Evolutionary conservation across 257 asterid species (phyloP).

Genomic region (Capsicum pubescens): DNA sequence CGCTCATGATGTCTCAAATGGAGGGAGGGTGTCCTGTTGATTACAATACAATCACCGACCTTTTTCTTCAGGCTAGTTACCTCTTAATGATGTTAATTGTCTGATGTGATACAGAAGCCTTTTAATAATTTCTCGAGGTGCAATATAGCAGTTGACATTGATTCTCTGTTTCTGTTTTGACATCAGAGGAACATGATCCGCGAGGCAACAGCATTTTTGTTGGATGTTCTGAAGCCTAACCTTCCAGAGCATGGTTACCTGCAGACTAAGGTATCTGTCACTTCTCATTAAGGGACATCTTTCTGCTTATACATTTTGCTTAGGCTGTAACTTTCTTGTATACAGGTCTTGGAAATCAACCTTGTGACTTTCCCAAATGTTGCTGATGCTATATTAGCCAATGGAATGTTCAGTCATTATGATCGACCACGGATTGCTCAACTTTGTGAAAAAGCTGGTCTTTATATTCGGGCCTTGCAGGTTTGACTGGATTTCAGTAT

Average conservation of each 20-base stretch:
- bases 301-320: not conserved
- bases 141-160: not conserved
- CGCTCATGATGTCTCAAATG: constrained; percentile 99
- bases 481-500: constrained; percentile 41
- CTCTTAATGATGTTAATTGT: not conserved
- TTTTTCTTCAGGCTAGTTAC: constrained; percentile 86
- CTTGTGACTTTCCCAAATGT: constrained; percentile 96
- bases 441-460: constrained; percentile 98
- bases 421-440: constrained; percentile 96
- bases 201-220: constrained; percentile 96
- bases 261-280: constrained; percentile 80
- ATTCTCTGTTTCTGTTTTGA: constrained; percentile 25
- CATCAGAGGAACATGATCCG: constrained; percentile 96
- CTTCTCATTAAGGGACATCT: not conserved
- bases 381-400: constrained; percentile 98
- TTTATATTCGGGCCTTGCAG: constrained; percentile 95
- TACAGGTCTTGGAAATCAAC: constrained; percentile 93
- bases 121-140: not conserved
- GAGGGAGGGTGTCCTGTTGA: constrained; percentile 99
- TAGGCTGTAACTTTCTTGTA: constrained; percentile 25
- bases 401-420: constrained; percentile 98
- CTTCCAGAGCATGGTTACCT: constrained; percentile 92
- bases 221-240: constrained; percentile 99
- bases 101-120: not conserved
- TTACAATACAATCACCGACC: constrained; percentile 97